Evolutionary conservation across 1,139 yeast species (phyloP), one percentile per base, ranked within the genome.

Genomic region (Geotrichum reessii): DNA sequence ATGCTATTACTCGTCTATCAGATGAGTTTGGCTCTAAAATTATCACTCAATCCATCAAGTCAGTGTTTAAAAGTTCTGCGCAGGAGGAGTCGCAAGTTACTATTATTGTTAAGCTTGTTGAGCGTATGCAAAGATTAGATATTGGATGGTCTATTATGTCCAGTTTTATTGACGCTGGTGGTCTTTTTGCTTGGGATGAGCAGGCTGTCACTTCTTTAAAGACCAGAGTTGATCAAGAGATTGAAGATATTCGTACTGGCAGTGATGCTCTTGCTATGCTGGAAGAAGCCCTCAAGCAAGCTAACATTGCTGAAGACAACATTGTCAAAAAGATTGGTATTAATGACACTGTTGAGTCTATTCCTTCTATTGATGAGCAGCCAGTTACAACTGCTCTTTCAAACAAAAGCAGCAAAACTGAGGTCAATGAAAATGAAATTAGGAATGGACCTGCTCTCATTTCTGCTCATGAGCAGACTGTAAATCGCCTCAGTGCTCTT

Each of bases 81-180:
- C 53, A 50, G 42, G 56, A 47, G 14, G 64, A 64, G 54, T 55
- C 62, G n/a, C 57, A 61, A 1, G 53, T 53, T 3, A 52, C 58
- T 11, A 28, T 51, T 12, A 61, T 66, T 69, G 79, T 80, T 60
- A 72, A 73, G 47, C 75, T 85, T 58, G 75, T 78, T 19, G 69
- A 71, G 40, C 73, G 78, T 50, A 74, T 79, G 59, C 67, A 77
- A 37, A 68, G 67, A 47, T 66, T 78, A 54, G 78, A 79, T 61
- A 78, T 78, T 62, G 86, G 87, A 27, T 85, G 85, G 81, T 79
- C 77, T 58, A 72, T 87, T 27, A 73, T 86, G 57, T 82, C 85
- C 57, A 78, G 84, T 40, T 78, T 87, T 52, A 78, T 87, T 58
- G 95, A 87, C 69, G 84, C 87, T 6, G 87, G 86, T 58, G 95